phyloP scores from a whole-genome alignment of 306 rosid species.

The Dryas alaskensis region DNA sequence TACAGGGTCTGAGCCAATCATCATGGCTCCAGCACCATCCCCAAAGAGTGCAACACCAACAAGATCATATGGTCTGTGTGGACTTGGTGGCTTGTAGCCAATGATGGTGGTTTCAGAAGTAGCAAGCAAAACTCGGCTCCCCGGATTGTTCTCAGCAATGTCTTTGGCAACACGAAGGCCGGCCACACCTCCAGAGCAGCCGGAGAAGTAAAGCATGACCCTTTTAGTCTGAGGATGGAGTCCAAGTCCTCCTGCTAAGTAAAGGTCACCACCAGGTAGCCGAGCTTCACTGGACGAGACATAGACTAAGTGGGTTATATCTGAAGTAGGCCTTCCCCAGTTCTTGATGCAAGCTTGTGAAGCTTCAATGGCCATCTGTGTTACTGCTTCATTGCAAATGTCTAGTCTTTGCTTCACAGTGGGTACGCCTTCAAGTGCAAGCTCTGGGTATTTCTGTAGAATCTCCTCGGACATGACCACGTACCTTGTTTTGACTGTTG shows the following conservation, averaged over 20 bases:
- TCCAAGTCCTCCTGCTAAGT: conserved; percentile 73
- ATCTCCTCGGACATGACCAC: conserved; percentile 95
- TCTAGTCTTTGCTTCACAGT: conserved; percentile 79
- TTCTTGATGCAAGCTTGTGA: conserved; percentile 67
- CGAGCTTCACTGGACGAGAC: conserved; percentile 93
- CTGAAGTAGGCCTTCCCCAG: conserved; percentile 75
- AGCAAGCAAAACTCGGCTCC: conserved; percentile 70
- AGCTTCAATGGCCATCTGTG: conserved; percentile 90
- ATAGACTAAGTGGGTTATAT: conserved; percentile 78
- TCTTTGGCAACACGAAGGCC: conserved; percentile 85
- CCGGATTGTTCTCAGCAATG: conserved; percentile 90
- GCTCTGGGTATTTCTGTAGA: conserved; percentile 62
- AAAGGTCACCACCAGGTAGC: conserved; percentile 87
- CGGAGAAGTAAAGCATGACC: conserved; percentile 65
- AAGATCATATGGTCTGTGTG: conserved; percentile 75
- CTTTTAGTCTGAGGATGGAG: conserved; percentile 56
- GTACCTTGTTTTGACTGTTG: conserved; percentile 86
- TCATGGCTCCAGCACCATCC: conserved; percentile 87
- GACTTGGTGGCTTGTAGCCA: conserved; percentile 88
- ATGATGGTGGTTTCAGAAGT: conserved; percentile 90
- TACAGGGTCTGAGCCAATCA: conserved; percentile 64
- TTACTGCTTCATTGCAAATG: conserved; percentile 80
- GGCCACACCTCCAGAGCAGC: conserved; percentile 94
- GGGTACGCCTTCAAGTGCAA: conserved; percentile 62
- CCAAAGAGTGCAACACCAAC: conserved; percentile 93